These are phyloP conservation scores for Fraxinus dipetala DNA, from an alignment of 305 asterid genomes.

Conservation along the genomic window DNA sequence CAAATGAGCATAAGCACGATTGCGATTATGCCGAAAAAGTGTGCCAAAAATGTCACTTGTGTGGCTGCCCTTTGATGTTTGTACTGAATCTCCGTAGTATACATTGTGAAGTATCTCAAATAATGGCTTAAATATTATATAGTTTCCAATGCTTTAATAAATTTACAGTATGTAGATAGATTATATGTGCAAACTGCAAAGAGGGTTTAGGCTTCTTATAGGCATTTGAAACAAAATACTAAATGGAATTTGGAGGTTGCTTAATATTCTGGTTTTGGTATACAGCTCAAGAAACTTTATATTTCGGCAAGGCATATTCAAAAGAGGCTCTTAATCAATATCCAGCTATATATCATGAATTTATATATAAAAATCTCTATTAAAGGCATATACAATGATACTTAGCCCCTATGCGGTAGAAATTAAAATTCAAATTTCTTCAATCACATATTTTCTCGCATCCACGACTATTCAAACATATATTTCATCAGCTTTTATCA, in stretches of 20 bases:
- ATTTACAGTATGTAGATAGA: not conserved
- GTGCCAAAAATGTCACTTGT: slow-evolving; percentile 47
- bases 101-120: not conserved
- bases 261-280: slow-evolving; percentile 39
- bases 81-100: slow-evolving; percentile 25
- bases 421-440: too few relatives aligned
- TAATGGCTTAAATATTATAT: not conserved
- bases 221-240: not conserved
- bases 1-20: slow-evolving; percentile 64
- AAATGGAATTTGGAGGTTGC: slow-evolving; percentile 26
- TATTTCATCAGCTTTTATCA: too few relatives aligned
- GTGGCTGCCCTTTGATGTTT: slow-evolving; percentile 42
- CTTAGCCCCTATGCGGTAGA: too few relatives aligned
- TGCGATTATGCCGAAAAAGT: slow-evolving; percentile 51
- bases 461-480: too few relatives aligned
- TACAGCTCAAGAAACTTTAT: slow-evolving; percentile 25
- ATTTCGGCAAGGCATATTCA: slow-evolving; percentile 36
- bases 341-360: not conserved
- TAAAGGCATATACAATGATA: not conserved
- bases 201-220: not conserved
- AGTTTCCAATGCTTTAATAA: not conserved
- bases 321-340: slow-evolving; percentile 2
- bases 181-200: not conserved
- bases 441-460: too few relatives aligned
- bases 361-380: too few relatives aligned